Conservation (phyloP, 2,329 filamentous ascomycete genomes). For the Fusarium avenaceum region DNA sequence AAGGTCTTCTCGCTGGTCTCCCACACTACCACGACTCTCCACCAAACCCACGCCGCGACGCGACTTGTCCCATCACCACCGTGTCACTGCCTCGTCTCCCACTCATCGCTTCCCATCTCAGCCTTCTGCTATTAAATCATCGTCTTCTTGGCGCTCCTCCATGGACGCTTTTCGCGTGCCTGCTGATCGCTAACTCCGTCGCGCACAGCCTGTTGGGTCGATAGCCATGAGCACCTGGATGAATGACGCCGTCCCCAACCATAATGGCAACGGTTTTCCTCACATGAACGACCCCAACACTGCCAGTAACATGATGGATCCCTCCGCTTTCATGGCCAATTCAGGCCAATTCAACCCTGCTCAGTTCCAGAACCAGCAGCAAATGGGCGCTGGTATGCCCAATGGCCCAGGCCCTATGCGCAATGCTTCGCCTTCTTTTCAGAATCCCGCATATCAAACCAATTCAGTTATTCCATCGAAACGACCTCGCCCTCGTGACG, state of each 20-base stretch:
- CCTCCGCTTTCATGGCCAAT: conserved; percentile 73
- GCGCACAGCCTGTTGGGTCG: conserved; percentile 60
- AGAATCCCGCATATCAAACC: conserved; percentile 84
- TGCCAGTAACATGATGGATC: conserved; percentile 73
- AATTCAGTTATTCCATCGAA: conserved; percentile 92
- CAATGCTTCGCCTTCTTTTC: conserved; percentile 83
- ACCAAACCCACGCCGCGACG: conserved; percentile 59
- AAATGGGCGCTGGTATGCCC: conserved; percentile 74
- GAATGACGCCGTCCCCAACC: conserved; percentile 77
- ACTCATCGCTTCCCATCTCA: conserved; percentile 55
- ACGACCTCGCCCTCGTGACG: conserved; percentile 83
- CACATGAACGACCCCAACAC: conserved; percentile 73
- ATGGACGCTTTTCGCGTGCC: conserved; percentile 58
- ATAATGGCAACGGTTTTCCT: conserved; percentile 77
- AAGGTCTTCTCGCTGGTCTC: conserved; percentile 49
- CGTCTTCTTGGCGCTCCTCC: conserved; percentile 53
- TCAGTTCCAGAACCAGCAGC: conserved; percentile 68
- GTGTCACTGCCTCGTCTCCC: conserved; percentile 63
- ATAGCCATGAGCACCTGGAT: conserved; percentile 79
- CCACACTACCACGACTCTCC: conserved; percentile 55
- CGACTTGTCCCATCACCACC: conserved; percentile 61
- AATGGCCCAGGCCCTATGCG: conserved; percentile 86
- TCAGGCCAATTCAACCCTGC: conserved; percentile 71
- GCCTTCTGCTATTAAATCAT: conserved; percentile 49
- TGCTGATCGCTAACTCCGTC: conserved; percentile 62